Percentiles rank a stretch among this genome's conserved stretches.
Evolutionary conservation across 345 rosid species (phyloP).

Genomic region (Eucalyptus viminalis): DNA sequence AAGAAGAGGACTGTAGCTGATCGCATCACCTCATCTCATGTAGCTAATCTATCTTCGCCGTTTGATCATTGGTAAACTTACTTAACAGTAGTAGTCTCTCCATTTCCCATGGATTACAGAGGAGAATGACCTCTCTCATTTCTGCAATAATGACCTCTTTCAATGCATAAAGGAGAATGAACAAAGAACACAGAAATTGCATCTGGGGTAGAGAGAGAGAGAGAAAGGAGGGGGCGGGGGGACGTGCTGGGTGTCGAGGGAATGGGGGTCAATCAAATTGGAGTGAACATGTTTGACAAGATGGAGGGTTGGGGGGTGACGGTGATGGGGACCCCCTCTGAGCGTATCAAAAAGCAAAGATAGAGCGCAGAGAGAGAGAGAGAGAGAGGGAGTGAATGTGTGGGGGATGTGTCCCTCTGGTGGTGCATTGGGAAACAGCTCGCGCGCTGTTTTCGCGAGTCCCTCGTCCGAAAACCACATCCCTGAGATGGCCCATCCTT

Average conservation of each 20-base stretch:
- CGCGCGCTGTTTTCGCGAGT: slow-evolving; percentile 82
- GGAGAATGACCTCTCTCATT: background rate
- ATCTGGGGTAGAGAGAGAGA: background rate
- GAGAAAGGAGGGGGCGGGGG: background rate
- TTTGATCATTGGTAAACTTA: background rate
- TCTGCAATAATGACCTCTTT: background rate
- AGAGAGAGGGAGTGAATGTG: background rate
- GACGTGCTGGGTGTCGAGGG: background rate
- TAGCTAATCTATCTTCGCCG: background rate
- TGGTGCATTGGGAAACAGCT: slow-evolving; percentile 58
- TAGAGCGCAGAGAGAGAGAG: background rate
- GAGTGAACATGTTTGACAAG: background rate
- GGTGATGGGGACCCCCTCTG: background rate
- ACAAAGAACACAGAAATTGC: background rate
- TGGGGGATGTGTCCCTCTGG: background rate
- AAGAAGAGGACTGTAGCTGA: background rate
- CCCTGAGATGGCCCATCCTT: background rate
- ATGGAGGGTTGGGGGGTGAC: background rate
- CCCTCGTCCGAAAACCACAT: slow-evolving; percentile 1
- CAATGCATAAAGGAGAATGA: background rate
- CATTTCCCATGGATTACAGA: background rate
- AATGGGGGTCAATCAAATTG: background rate
- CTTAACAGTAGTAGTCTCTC: background rate
- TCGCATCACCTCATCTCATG: background rate
- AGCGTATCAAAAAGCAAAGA: background rate